Evolutionary conservation across 345 rosid genomes (phyloP).

Genomic region (Gossypium raimondii): DNA sequence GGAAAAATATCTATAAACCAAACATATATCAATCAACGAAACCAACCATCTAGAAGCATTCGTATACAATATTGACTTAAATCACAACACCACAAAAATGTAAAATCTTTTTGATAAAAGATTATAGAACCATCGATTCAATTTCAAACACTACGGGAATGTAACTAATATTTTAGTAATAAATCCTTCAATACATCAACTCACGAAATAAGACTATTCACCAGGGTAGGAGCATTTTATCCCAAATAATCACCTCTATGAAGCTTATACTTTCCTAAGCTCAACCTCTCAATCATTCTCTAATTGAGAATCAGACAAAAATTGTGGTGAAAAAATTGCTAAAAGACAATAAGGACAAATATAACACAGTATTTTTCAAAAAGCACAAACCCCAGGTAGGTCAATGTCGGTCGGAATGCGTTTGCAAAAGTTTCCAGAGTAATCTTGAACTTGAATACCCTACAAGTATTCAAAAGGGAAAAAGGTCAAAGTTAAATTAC

Average conservation of each 20-base stretch:
- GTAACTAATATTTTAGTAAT: neutral
- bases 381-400: constrained; percentile 78
- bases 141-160: neutral
- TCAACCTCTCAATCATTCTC: neutral
- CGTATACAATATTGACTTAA: neutral
- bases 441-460: constrained; percentile 98
- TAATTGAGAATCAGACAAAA: neutral
- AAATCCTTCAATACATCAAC: neutral
- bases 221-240: neutral
- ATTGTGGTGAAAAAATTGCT: neutral
- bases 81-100: neutral
- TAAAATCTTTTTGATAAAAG: neutral
- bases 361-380: constrained; percentile 5
- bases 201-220: neutral
- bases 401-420: constrained; percentile 97
- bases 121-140: neutral
- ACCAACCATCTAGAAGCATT: neutral
- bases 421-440: constrained; percentile 91
- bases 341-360: neutral
- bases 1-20: neutral
- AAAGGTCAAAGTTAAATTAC: neutral
- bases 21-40: neutral
- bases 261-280: neutral
- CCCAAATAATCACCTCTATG: neutral
- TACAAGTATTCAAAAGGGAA: constrained; percentile 26